These are phyloP conservation scores for Clavispora asparagi DNA, from an alignment of 805 yeast species.

Conservation along the genomic window DNA sequence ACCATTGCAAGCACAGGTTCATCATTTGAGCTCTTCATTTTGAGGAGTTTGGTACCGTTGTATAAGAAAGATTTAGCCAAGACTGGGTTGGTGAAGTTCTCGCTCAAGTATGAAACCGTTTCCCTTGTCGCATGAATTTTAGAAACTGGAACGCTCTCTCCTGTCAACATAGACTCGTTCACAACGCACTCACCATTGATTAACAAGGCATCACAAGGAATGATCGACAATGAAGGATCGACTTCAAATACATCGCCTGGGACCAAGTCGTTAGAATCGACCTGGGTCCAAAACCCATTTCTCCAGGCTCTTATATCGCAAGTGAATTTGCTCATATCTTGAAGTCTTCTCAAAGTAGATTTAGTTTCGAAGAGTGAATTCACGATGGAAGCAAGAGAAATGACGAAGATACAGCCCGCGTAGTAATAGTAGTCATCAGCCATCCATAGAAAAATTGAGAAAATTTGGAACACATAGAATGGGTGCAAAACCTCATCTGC, in stretches of 20 bases:
- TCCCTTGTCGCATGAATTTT: conserved; percentile 65
- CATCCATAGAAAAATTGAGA: conserved; percentile 87
- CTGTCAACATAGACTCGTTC: conserved; percentile 97
- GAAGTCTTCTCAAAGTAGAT: conserved; percentile 63
- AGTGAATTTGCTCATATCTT: conserved; percentile 66
- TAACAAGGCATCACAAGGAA: conserved; percentile 89
- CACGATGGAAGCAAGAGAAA: conserved; percentile 73
- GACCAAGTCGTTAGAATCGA: conserved; percentile 71
- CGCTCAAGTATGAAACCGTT: conserved; percentile 49
- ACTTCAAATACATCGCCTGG: conserved; percentile 96
- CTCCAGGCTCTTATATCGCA: conserved; percentile 87
- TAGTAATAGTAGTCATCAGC: conserved; percentile 90
- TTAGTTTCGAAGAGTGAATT: conserved; percentile 86
- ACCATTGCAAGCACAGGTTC: conserved; percentile 85
- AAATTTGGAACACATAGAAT: conserved; percentile 89
- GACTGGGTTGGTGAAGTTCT: conserved; percentile 59
- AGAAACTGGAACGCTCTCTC: conserved; percentile 96
- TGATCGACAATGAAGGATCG: conserved; percentile 65
- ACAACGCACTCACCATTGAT: conserved; percentile 91
- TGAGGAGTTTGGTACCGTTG: conserved; percentile 83
- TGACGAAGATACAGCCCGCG: conserved; percentile 85
- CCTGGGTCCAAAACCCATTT: conserved; percentile 87
- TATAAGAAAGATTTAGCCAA: conserved; percentile 74
- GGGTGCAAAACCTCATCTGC: conserved; percentile 92
- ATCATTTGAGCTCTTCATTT: conserved; percentile 68